Conservation (phyloP, 106 monocot species). For the Posidonia australis region DNA sequence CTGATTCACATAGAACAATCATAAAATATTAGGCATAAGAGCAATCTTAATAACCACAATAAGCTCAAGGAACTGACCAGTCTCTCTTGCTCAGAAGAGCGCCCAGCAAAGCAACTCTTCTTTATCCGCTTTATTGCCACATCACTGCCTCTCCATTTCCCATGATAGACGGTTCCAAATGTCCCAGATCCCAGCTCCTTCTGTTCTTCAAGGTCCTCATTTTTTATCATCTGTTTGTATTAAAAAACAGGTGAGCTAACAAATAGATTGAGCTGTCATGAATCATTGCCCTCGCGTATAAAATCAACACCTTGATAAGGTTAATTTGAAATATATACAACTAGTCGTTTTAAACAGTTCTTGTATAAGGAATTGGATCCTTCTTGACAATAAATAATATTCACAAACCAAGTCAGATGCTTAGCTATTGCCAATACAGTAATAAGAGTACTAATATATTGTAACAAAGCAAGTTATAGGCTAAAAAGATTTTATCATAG, state of each 20-base stretch:
- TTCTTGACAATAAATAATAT: no score
- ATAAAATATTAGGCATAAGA: not conserved
- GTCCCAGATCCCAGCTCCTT: conserved; percentile 84
- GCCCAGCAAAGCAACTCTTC: conserved; percentile 81
- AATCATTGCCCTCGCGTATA: conserved; percentile 9
- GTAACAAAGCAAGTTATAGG: no score
- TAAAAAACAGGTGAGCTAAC: not conserved
- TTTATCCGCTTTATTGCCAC: conserved; percentile 95
- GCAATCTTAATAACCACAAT: not conserved
- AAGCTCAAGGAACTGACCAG: conserved; percentile 28
- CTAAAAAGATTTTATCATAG: no score
- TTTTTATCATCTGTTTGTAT: conserved; percentile 59
- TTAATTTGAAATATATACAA: no score
- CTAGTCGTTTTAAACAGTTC: no score
- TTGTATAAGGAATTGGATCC: no score
- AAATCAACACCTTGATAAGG: not conserved
- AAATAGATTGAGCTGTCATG: not conserved
- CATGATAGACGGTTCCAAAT: conserved; percentile 94
- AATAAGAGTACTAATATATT: no score
- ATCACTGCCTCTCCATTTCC: conserved; percentile 96
- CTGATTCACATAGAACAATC: not conserved
- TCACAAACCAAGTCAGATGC: no score
- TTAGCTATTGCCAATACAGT: no score
- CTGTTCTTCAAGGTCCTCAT: conserved; percentile 92
- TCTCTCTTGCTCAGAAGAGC: conserved; percentile 87